Conservation (phyloP, 192 early-diverging fungal species). For the Chytriomyces hyalinus region DNA sequence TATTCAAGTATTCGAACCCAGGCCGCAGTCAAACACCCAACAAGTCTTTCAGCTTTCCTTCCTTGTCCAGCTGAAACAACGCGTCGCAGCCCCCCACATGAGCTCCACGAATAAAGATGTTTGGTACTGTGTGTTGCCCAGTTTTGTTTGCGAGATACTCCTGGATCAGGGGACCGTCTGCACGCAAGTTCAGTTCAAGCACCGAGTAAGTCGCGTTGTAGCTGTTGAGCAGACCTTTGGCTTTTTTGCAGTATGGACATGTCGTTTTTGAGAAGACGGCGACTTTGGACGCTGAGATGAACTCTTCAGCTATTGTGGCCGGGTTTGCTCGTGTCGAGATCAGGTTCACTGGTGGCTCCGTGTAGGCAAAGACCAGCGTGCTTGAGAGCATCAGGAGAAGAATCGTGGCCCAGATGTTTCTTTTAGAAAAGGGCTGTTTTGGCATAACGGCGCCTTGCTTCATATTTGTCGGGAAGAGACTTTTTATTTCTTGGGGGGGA, state of each 20-base stretch:
- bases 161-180: constrained; percentile 54
- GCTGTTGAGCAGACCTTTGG: constrained; percentile 55
- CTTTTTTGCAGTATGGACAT: constrained; percentile 60
- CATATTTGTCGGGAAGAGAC: no score
- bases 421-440: no score
- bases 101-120: constrained; percentile 48
- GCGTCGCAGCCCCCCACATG: constrained; percentile 54
- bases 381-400: no score
- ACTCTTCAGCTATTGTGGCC: background rate
- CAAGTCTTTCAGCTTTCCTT: constrained; percentile 41
- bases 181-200: constrained; percentile 36
- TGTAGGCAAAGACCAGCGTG: no score
- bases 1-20: no score
- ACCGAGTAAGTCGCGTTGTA: constrained; percentile 38
- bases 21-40: background rate
- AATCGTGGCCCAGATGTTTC: no score
- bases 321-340: background rate
- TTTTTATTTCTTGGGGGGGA: no score
- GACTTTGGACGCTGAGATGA: background rate
- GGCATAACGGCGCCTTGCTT: no score
- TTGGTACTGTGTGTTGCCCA: constrained; percentile 55
- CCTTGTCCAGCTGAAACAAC: constrained; percentile 32
- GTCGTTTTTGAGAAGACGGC: background rate
- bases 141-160: constrained; percentile 50
- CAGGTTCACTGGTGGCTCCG: background rate